These are phyloP conservation scores for Trichoderma polysporum DNA, from an alignment of 2,329 filamentous ascomycete genomes.

Conservation along the genomic window DNA sequence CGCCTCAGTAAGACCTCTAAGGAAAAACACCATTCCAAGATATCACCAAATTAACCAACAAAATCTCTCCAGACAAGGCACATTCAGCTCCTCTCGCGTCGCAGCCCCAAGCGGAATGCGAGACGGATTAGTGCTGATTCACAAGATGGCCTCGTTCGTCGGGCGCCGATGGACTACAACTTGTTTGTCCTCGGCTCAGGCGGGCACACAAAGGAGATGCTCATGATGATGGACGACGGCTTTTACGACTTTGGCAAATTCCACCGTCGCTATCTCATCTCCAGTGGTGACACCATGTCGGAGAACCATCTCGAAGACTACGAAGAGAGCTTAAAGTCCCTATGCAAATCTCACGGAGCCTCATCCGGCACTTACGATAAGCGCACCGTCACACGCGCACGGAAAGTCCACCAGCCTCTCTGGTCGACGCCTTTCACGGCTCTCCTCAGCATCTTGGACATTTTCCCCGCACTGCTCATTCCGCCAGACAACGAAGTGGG, in stretches of 20 bases:
- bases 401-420: constrained; percentile 78
- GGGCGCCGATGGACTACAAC: constrained; percentile 48
- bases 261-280: constrained; percentile 80
- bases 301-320: constrained; percentile 63
- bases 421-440: constrained; percentile 70
- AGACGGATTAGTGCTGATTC: neutral
- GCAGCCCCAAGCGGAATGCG: constrained; percentile 25
- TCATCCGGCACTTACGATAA: constrained; percentile 58
- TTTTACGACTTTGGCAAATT: constrained; percentile 51
- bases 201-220: constrained; percentile 93
- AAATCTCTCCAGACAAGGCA: constrained; percentile 32
- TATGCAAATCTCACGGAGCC: constrained; percentile 24
- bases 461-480: constrained; percentile 55
- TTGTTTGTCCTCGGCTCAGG: constrained; percentile 87
- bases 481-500: constrained; percentile 30
- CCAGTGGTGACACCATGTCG: constrained; percentile 70
- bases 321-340: constrained; percentile 35
- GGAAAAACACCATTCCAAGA: neutral
- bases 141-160: constrained; percentile 18
- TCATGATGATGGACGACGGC: constrained; percentile 70
- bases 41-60: neutral
- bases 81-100: constrained; percentile 29
- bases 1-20: constrained; percentile 30
- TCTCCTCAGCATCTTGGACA: constrained; percentile 62
- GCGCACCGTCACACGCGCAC: constrained; percentile 70